Evolutionary conservation across 176 grass and related monocot genomes (phyloP).

Genomic region (Metroxylon sagu): DNA sequence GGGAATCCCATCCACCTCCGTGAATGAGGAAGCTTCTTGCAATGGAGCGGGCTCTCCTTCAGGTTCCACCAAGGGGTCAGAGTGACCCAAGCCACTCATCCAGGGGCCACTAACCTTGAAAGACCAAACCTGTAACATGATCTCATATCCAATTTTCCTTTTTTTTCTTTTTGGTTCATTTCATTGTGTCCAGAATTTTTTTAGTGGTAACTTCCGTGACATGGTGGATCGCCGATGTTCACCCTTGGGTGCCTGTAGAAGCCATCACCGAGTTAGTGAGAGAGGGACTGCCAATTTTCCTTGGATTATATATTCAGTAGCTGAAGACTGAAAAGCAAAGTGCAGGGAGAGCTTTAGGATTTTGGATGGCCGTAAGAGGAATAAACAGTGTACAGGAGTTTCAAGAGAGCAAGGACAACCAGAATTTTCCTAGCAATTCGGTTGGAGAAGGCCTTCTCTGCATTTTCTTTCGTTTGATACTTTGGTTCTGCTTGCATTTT

Average conservation of each 20-base stretch:
- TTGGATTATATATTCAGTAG: slow-evolving; percentile 26
- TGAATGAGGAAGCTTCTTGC: slow-evolving; percentile 28
- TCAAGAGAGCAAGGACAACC: slow-evolving; percentile 32
- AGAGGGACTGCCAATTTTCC: slow-evolving; percentile 28
- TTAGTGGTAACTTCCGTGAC: slow-evolving; percentile 17
- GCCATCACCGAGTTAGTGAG: slow-evolving; percentile 11
- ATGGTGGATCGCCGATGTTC: slow-evolving; percentile 10
- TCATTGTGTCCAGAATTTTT: slow-evolving; percentile 13
- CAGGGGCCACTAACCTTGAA: slow-evolving; percentile 32
- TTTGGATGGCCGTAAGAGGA: slow-evolving; percentile 66
- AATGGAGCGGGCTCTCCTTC: slow-evolving; percentile 31
- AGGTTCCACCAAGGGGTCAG: slow-evolving; percentile 38
- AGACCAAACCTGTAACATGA: slow-evolving; percentile 20
- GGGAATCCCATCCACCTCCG: slow-evolving; percentile 29
- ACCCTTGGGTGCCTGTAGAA: slow-evolving; percentile 11
- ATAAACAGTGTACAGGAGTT: slow-evolving; percentile 79
- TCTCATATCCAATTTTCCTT: slow-evolving; percentile 1
- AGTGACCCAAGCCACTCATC: slow-evolving; percentile 32
- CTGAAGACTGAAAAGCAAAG: slow-evolving; percentile 46
- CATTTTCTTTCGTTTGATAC: slow-evolving; percentile 41
- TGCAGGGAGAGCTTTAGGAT: slow-evolving; percentile 57
- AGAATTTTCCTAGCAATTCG: neutral
- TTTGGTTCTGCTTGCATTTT: slow-evolving; percentile 20
- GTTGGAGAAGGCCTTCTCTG: slow-evolving; percentile 30
- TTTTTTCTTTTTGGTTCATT: slow-evolving; percentile 5